Percentiles rank a stretch among this genome's conserved stretches.
These are phyloP conservation scores for Dactylellina parvicollis DNA, from an alignment of 2,329 filamentous ascomycete species.

Conservation along the genomic window DNA sequence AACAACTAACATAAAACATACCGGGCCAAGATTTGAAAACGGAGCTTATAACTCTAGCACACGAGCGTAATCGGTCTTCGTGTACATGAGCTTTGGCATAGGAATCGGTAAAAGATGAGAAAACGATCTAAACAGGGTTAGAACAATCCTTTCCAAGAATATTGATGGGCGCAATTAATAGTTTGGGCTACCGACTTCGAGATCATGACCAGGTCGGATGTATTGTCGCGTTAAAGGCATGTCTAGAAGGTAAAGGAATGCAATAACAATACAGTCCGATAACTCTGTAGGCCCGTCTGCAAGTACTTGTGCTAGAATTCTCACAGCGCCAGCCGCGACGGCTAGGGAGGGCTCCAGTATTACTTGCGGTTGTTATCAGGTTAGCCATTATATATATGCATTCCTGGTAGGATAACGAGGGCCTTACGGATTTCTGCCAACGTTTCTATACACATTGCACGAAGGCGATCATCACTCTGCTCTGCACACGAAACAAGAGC, in stretches of 20 bases:
- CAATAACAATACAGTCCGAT: constrained; percentile 84
- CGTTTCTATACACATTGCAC: constrained; percentile 91
- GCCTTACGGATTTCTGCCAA: constrained; percentile 77
- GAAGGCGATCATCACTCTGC: constrained; percentile 82
- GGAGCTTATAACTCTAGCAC: constrained; percentile 89
- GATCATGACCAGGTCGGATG: constrained; percentile 85
- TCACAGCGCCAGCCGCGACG: constrained; percentile 83
- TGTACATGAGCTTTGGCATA: constrained; percentile 66
- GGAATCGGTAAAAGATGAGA: constrained; percentile 92
- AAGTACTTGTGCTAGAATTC: constrained; percentile 87
- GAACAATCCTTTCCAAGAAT: not conserved
- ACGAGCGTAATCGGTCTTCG: constrained; percentile 79
- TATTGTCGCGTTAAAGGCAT: constrained; percentile 81
- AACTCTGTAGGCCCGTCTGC: constrained; percentile 91
- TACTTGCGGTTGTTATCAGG: constrained; percentile 61
- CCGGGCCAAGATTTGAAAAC: constrained; percentile 92
- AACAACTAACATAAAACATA: constrained; percentile 31
- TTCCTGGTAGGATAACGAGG: not conserved
- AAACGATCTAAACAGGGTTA: constrained; percentile 64
- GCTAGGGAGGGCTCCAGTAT: constrained; percentile 84
- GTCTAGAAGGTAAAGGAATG: constrained; percentile 91
- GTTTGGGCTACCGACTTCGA: constrained; percentile 70
- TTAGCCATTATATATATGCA: not conserved
- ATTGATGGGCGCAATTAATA: not conserved
- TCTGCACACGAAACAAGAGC: constrained; percentile 92